A percentile compares a stretch with the other conserved stretches of the same genome.
Conservation (phyloP, 2,329 filamentous ascomycete genomes). For the Didymellaceae sp. region DNA sequence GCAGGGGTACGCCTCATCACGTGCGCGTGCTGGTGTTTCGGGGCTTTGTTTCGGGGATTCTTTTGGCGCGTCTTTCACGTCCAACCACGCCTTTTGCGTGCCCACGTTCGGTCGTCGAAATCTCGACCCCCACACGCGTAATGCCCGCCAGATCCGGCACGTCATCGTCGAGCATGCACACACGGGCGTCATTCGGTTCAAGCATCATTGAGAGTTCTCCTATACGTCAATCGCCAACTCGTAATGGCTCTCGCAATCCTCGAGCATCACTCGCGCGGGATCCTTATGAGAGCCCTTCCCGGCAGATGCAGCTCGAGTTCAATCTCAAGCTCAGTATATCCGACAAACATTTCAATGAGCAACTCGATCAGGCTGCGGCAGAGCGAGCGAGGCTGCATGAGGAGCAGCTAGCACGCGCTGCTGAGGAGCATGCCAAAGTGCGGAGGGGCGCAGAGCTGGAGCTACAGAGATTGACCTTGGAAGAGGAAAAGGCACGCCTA, state of each 20-base stretch:
- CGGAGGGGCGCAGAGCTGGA: slow-evolving; percentile 61
- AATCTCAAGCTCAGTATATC: slow-evolving; percentile 51
- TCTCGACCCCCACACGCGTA: slow-evolving; percentile 14
- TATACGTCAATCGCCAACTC: slow-evolving; percentile 41
- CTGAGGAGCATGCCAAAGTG: slow-evolving; percentile 71
- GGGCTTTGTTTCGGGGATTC: slow-evolving; percentile 19
- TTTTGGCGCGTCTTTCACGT: slow-evolving; percentile 22
- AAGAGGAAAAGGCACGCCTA: slow-evolving; percentile 47
- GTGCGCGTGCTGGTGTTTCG: slow-evolving; percentile 1
- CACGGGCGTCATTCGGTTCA: slow-evolving; percentile 40
- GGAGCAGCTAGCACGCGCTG: slow-evolving; percentile 70
- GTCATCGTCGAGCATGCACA: slow-evolving; percentile 45
- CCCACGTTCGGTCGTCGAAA: slow-evolving; percentile 6
- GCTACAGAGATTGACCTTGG: slow-evolving; percentile 56
- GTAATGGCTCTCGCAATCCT: slow-evolving; percentile 33
- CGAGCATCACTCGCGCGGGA: slow-evolving; percentile 32
- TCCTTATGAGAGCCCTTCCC: slow-evolving; percentile 43
- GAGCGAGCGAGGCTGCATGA: slow-evolving; percentile 69
- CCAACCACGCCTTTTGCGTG: slow-evolving; percentile 34
- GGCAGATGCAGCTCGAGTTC: slow-evolving; percentile 50
- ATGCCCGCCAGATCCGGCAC: slow-evolving; percentile 45
- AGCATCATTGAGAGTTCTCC: slow-evolving; percentile 42
- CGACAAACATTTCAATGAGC: slow-evolving; percentile 59
- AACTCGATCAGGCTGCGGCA: slow-evolving; percentile 66
- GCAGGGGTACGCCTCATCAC: slow-evolving; percentile 15